Evolutionary conservation across 768 basidiomycete genomes (phyloP).

Genomic region (Lentinula lateritia): DNA sequence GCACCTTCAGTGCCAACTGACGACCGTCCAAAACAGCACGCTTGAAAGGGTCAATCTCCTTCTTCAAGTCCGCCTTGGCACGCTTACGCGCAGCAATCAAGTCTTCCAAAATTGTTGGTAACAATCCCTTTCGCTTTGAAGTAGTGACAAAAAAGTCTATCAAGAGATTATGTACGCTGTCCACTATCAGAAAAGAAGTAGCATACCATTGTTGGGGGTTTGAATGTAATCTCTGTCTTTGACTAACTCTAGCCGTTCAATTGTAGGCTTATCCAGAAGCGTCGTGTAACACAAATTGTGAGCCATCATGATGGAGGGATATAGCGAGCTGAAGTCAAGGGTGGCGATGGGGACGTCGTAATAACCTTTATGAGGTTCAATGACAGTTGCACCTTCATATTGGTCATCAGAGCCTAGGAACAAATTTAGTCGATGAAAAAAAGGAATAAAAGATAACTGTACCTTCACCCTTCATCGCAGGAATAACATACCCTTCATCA

Average conservation of each 20-base stretch:
- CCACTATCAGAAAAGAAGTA: neutral
- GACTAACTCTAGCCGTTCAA: conserved; percentile 70
- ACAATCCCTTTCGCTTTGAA: conserved; percentile 73
- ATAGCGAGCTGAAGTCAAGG: conserved; percentile 96
- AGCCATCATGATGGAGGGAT: conserved; percentile 99
- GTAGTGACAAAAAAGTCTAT: conserved; percentile 82
- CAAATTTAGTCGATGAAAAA: conserved; percentile 1
- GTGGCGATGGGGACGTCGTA: conserved; percentile 97
- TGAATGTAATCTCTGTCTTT: conserved; percentile 89
- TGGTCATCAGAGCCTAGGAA: conserved; percentile 81
- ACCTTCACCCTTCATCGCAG: conserved; percentile 84
- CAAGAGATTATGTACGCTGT: neutral
- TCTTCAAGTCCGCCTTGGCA: conserved; percentile 93
- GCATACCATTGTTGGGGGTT: conserved; percentile 90
- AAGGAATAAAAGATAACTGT: conserved; percentile 7
- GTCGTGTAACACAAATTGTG: conserved; percentile 99
- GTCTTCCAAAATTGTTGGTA: conserved; percentile 91
- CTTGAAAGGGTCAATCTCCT: conserved; percentile 94
- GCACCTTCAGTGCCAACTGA: conserved; percentile 91
- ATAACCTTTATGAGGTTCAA: conserved; percentile 93
- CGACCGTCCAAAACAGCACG: conserved; percentile 96
- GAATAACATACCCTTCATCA: conserved; percentile 86
- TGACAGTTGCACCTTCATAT: conserved; percentile 98
- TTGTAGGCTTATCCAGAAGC: conserved; percentile 73
- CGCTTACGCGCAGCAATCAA: conserved; percentile 90